These are phyloP conservation scores for Ustilago loliicola DNA, from an alignment of 1,284 basidiomycete species.

Conservation along the genomic window DNA sequence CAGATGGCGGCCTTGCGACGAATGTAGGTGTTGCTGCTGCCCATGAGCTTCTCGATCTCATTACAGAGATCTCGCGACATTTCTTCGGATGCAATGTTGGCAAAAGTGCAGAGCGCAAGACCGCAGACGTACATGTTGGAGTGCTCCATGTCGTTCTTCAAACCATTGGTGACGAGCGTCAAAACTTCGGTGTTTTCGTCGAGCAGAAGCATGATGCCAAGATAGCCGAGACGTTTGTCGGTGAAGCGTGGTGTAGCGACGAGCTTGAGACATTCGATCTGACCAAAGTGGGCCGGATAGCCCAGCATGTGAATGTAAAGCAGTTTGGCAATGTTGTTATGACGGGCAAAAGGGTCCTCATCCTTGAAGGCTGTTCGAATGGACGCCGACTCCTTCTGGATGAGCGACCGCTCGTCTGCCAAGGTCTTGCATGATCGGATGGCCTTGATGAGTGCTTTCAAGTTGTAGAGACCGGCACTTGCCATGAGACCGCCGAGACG, in stretches of 20 bases:
- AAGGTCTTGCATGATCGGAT: slow-evolving; percentile 81
- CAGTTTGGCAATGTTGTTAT: slow-evolving; percentile 98
- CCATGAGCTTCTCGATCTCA: slow-evolving; percentile 96
- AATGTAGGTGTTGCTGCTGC: slow-evolving; percentile 98
- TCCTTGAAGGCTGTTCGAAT: slow-evolving; percentile 98
- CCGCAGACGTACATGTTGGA: slow-evolving; percentile 99
- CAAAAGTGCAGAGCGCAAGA: slow-evolving; percentile 96
- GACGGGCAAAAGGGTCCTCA: slow-evolving; percentile 82
- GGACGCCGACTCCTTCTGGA: slow-evolving; percentile 97
- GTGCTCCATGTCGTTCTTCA: slow-evolving; percentile 99
- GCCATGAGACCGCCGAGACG: slow-evolving; percentile 69
- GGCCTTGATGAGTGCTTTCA: slow-evolving; percentile 72
- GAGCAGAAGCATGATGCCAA: slow-evolving; percentile 96
- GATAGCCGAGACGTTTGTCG: slow-evolving; percentile 95
- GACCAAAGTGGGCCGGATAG: slow-evolving; percentile 98
- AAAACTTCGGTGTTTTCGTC: slow-evolving; percentile 99
- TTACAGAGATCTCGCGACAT: slow-evolving; percentile 69
- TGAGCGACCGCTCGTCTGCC: slow-evolving; percentile 96
- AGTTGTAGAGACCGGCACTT: slow-evolving; percentile 69
- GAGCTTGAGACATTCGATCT: slow-evolving; percentile 99
- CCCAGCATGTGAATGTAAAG: slow-evolving; percentile 99
- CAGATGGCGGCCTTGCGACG: slow-evolving; percentile 99
- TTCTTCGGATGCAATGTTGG: slow-evolving; percentile 94
- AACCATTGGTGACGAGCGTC: slow-evolving; percentile 95
- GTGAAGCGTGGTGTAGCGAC: slow-evolving; percentile 97